phyloP scores from a whole-genome alignment of 768 basidiomycete species.

The Leccinum boreale region DNA sequence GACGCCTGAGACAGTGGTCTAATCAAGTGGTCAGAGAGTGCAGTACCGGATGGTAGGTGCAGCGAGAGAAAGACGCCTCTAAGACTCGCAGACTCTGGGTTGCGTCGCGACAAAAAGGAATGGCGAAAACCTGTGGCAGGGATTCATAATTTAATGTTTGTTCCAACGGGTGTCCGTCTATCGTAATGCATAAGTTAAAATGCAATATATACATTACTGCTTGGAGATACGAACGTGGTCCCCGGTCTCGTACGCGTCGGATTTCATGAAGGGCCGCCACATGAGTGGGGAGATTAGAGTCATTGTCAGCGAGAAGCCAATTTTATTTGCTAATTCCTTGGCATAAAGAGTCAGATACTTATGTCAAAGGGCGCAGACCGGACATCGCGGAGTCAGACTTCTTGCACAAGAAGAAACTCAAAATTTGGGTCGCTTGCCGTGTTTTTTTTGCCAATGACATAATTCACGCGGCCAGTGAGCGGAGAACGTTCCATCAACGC shows the following conservation, averaged over 20 bases:
- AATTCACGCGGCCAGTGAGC: not conserved
- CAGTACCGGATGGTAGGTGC: not conserved
- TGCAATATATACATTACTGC: conserved; percentile 17
- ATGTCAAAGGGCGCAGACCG: not conserved
- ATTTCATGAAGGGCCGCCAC: conserved; percentile 19
- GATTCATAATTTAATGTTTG: conserved; percentile 19
- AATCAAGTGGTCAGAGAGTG: not conserved
- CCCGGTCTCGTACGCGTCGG: conserved; percentile 6
- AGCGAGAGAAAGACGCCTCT: not conserved
- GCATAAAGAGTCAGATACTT: not conserved
- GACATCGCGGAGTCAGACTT: not conserved
- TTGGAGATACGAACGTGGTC: conserved; percentile 4
- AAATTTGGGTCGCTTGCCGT: not conserved
- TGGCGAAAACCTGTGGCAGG: not conserved
- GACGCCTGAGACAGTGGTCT: not conserved
- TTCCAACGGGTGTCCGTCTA: conserved; percentile 1
- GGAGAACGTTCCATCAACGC: not conserved
- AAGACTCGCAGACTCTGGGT: not conserved
- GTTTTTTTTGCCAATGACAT: not conserved
- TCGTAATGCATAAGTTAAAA: conserved; percentile 15
- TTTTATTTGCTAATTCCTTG: conserved; percentile 4
- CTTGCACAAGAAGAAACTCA: not conserved
- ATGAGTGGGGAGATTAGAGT: not conserved
- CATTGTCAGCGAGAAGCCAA: not conserved
- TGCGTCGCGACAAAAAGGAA: not conserved